Base-by-base conservation (phyloP, 768 basidiomycete species). In the Leccinum obscurum region DNA sequence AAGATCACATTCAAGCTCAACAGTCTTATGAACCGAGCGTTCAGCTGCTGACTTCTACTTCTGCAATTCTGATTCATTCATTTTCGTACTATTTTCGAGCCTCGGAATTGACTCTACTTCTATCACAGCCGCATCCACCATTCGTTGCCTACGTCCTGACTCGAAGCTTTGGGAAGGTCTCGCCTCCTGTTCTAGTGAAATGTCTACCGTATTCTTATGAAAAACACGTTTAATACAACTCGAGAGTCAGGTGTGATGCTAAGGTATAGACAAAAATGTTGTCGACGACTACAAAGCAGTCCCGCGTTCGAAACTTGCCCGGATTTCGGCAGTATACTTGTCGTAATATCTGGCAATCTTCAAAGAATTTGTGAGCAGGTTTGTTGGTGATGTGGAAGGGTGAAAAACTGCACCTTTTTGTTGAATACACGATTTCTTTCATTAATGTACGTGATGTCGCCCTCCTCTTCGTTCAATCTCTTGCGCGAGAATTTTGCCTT, bases 391-490 rank as follows among this genome's bases (percentile, higher is more conserved):
- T 24, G 8, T 17, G 3, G 24, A 51, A 37, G 55, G 52, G 11
- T 55, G 44, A 39, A 48, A 34, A 50, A 32, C 34, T 74, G 17
- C 28, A 88, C 92, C 89, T 96, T 97, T 78, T 94, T 95, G 85
- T 98, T 97, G 83, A 97, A 98, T 52, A 97, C 94, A 63, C 93
- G 85, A 76, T 98, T 95, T 75, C 90, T 89, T 76, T 98, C 93
- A 81, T 99, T 99, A 84, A 99, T 99, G 73, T 98, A 99, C 6
- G 95, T 98, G 74, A 99, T 92, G 66, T 98, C 95, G 56, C 92
- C 95, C 62, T 95, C 90, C 55, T 92, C 92, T 68, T 98, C 95
- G 78, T 96, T 94, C 73, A 80, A 84, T 66, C 82, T 85, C 77
- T 96, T 96, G 64, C 94, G 83, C 44, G 92, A 94, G 78, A 93